Percentiles rank a stretch among this genome's conserved stretches.
phyloP scores from a whole-genome alignment of 805 yeast species.

The Isabelozyma heimii region DNA sequence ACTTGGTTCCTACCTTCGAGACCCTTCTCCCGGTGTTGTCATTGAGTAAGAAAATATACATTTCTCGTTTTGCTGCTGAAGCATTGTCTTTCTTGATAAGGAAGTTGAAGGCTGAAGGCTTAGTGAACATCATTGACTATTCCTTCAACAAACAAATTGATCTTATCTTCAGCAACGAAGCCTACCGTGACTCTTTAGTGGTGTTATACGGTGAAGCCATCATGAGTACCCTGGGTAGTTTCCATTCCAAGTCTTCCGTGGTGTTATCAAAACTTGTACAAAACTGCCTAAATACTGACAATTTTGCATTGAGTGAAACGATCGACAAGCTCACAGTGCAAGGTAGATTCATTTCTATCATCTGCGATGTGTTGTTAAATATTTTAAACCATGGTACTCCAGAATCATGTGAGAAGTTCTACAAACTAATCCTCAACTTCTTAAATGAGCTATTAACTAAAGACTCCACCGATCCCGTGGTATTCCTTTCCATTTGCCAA shows the following conservation, averaged over 20 bases:
- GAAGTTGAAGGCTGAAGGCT: constrained; percentile 52
- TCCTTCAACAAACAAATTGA: constrained; percentile 34
- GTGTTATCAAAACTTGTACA: constrained; percentile 48
- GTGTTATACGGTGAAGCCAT: constrained; percentile 70
- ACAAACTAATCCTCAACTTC: constrained; percentile 25
- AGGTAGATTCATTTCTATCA: constrained; percentile 36
- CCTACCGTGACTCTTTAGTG: constrained; percentile 57
- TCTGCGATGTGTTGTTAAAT: constrained; percentile 57
- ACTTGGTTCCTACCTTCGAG: constrained; percentile 68
- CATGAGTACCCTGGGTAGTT: constrained; percentile 63
- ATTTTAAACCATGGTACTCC: constrained; percentile 51
- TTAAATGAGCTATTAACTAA: constrained; percentile 12
- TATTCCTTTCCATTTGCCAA: constrained; percentile 31
- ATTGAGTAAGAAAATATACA: constrained; percentile 54
- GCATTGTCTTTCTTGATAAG: constrained; percentile 82
- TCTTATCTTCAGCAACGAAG: constrained; percentile 33
- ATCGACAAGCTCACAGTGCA: constrained; percentile 2
- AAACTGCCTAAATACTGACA: constrained; percentile 19
- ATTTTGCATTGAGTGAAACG: not conserved
- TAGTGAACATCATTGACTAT: constrained; percentile 45
- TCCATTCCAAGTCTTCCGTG: constrained; percentile 67
- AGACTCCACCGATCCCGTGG: constrained; percentile 1
- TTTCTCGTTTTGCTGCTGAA: constrained; percentile 84
- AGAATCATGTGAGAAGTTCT: constrained; percentile 47
- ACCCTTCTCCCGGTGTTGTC: constrained; percentile 63